These are phyloP conservation scores for Hyphodiscus sp. DNA, from an alignment of 2,329 filamentous ascomycete species.

Conservation along the genomic window DNA sequence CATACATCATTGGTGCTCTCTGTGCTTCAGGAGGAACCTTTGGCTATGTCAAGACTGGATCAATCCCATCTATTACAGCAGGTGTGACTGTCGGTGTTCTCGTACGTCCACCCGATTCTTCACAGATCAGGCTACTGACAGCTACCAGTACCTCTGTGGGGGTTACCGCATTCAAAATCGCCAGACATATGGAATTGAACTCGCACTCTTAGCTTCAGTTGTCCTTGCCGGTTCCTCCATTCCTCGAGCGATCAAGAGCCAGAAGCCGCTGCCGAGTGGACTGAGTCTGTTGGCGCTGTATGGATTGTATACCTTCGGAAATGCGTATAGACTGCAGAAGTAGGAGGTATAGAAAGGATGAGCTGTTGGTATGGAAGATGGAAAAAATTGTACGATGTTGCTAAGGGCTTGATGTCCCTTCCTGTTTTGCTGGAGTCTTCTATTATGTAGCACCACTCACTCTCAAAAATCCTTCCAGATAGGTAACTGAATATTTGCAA, in stretches of 20 bases:
- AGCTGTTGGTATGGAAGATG: no score
- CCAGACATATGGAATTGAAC: slow-evolving; percentile 76
- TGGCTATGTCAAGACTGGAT: slow-evolving; percentile 80
- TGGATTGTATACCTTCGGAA: slow-evolving; percentile 74
- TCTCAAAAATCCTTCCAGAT: neutral
- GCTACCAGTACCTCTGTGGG: slow-evolving; percentile 56
- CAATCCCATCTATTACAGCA: slow-evolving; percentile 78
- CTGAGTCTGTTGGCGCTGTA: slow-evolving; percentile 74
- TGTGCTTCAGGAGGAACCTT: slow-evolving; percentile 83
- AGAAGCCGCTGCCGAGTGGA: slow-evolving; percentile 77
- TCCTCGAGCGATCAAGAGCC: slow-evolving; percentile 74
- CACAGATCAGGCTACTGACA: neutral
- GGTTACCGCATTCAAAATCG: slow-evolving; percentile 72
- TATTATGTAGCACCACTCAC: no score
- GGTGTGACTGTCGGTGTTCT: slow-evolving; percentile 74
- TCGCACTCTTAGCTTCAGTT: slow-evolving; percentile 82
- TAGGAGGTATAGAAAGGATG: slow-evolving; percentile 15
- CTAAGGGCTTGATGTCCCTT: neutral
- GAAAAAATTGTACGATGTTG: slow-evolving; percentile 25
- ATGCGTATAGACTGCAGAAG: slow-evolving; percentile 43
- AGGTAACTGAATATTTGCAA: neutral
- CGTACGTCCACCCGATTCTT: slow-evolving; percentile 26
- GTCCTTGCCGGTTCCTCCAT: slow-evolving; percentile 78
- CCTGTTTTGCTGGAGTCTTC: neutral
- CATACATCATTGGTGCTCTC: slow-evolving; percentile 71